Evolutionary conservation across 169 alveolate genomes (phyloP), one percentile per base, ranked within the genome.

Genomic region (Plasmodium cynomolgi): DNA sequence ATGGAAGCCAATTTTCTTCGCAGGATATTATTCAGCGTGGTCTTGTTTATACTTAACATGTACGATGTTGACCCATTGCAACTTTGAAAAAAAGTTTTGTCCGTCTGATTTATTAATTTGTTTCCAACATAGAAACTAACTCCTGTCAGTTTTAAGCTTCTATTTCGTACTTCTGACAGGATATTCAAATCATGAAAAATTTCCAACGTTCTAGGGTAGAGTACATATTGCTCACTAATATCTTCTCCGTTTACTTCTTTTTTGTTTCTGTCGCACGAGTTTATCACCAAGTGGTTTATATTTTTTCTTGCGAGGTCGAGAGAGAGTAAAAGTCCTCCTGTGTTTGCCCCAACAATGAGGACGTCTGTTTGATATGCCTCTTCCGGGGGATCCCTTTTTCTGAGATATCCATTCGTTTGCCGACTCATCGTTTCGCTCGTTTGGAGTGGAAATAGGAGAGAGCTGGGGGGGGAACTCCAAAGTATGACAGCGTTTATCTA

Each of bases 161-260:
- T 84, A 6, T 54, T 13, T 72, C 31, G 15, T 23, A 84, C 47
- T 34, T 84, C 92, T 23, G 92, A 33, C 9, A 84, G 92, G 33
- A 84, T 13, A 72, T 44, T 44, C 17, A 84, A 31, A 34, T 84
- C 92, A 5, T 84, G 92, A 13, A 84, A 72, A 31, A 84, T 68
- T 84, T 84, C 92, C 44, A 84, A 15, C 7, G 92, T 84, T 37
- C 92, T 71, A 4, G 92, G 92, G 34, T 84, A 84, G 54, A 84
- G 92, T 71, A 84, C 37, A 72, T 84, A 84, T 41, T 84, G 92
- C 17, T 47, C 92, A 84, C 56, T 84, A 17, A 39, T 84, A 13
- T 84, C 77, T 39, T 26, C 83, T 7, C 23, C 47, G 34, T 68
- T 58, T 39, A 41, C 1, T 37, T 39, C 75, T 1, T n/a, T 2